phyloP scores from a whole-genome alignment of 257 asterid species.

The Salvia hispanica region DNA sequence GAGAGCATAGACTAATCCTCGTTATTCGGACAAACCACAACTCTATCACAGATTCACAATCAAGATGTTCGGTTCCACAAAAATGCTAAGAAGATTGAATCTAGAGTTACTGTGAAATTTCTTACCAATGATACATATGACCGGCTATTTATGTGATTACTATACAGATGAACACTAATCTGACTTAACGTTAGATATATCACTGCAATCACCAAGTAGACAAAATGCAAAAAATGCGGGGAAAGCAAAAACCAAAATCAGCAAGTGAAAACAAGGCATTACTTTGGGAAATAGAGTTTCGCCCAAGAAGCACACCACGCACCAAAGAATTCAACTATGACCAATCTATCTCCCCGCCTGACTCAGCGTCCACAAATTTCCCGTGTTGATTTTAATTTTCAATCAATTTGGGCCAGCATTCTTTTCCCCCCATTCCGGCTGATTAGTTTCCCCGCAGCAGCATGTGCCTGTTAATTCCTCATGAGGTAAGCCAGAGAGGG shows the following conservation, averaged over 20 bases:
- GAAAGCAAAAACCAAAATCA: neutral
- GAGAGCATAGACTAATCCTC: neutral
- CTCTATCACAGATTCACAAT: neutral
- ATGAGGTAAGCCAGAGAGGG: neutral
- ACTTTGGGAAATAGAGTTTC: constrained; percentile 84
- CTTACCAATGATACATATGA: neutral
- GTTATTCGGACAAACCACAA: too few species aligned
- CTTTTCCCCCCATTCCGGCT: constrained; percentile 81
- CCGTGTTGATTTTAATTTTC: constrained; percentile 73
- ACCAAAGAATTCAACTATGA: constrained; percentile 73
- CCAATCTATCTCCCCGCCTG: constrained; percentile 82
- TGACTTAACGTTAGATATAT: neutral
- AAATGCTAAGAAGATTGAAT: constrained; percentile 7
- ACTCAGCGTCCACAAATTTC: constrained; percentile 66
- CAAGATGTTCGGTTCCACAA: neutral
- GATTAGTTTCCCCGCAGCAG: constrained; percentile 55
- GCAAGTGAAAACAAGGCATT: constrained; percentile 3
- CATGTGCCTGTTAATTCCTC: constrained; percentile 45
- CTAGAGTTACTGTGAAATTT: neutral
- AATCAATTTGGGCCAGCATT: constrained; percentile 69
- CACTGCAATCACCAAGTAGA: neutral
- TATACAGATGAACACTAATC: neutral
- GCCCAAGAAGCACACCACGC: constrained; percentile 93
- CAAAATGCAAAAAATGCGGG: neutral
- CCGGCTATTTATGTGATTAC: neutral